Percentiles rank a stretch among this genome's conserved stretches.
Conservation (phyloP, 1,284 basidiomycete species). For the Boletus mariae region DNA sequence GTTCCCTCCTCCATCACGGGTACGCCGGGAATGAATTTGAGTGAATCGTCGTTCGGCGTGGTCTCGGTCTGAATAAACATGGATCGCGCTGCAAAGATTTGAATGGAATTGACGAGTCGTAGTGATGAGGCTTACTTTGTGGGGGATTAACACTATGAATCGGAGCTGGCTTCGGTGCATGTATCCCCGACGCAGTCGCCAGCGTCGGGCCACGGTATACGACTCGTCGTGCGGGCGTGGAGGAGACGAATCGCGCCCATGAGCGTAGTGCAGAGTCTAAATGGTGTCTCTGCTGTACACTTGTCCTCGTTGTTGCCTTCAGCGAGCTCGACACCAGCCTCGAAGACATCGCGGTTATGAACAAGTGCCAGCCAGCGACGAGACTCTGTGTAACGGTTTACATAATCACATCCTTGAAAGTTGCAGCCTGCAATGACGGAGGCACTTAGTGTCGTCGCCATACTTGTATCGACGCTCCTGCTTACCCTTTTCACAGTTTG, state of each 20-base stretch:
- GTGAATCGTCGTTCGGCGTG: slow-evolving; percentile 95
- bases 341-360: slow-evolving; percentile 21
- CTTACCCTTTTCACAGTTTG: slow-evolving; percentile 20
- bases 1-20: slow-evolving; percentile 84
- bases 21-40: slow-evolving; percentile 96
- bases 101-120: not conserved
- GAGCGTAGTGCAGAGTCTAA: slow-evolving; percentile 16
- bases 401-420: slow-evolving; percentile 11
- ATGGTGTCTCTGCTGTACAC: slow-evolving; percentile 1
- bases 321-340: slow-evolving; percentile 18
- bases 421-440: slow-evolving; percentile 3
- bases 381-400: slow-evolving; percentile 11
- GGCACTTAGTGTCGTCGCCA: slow-evolving; percentile 2
- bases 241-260: slow-evolving; percentile 26
- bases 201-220: slow-evolving; percentile 37
- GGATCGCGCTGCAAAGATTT: slow-evolving; percentile 57
- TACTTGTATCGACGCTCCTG: slow-evolving; percentile 6
- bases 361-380: not conserved
- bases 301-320: slow-evolving; percentile 8
- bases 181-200: slow-evolving; percentile 34
- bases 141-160: slow-evolving; percentile 12
- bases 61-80: slow-evolving; percentile 99
- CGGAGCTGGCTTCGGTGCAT: slow-evolving; percentile 17
- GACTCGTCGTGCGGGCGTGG: slow-evolving; percentile 19
- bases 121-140: slow-evolving; percentile 24